phyloP scores from a whole-genome alignment of 177 flowering plant species.

The Vitis hybrid region DNA sequence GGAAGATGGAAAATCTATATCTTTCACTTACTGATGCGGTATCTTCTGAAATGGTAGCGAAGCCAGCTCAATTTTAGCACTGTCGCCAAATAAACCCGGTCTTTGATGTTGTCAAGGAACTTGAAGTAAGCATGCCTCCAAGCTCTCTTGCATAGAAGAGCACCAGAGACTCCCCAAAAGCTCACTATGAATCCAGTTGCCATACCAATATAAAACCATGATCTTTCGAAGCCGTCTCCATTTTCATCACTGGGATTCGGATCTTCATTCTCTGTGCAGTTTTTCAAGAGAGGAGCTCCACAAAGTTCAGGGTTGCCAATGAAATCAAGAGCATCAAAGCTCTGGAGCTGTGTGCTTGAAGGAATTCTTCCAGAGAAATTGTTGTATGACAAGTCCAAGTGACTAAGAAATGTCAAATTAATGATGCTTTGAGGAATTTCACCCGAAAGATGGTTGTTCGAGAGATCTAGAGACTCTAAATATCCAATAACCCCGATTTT shows the following conservation, averaged over 20 bases:
- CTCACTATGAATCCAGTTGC: constrained; percentile 9
- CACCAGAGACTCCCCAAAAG: not conserved
- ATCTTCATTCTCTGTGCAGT: too few species aligned
- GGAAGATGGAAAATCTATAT: too few species aligned
- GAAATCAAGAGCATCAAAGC: constrained; percentile 6
- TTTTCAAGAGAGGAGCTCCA: too few species aligned
- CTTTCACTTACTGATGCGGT: too few species aligned
- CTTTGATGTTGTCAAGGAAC: constrained; percentile 10
- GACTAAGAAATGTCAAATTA: constrained; percentile 2
- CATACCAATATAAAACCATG: not conserved
- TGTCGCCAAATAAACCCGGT: not conserved
- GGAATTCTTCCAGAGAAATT: constrained; percentile 27
- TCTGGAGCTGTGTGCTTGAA: constrained; percentile 19
- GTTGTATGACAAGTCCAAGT: constrained; percentile 28
- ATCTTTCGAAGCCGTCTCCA: not conserved
- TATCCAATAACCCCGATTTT: constrained; percentile 1
- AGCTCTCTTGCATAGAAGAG: constrained; percentile 1
- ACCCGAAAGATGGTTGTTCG: constrained; percentile 1
- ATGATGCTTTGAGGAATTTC: constrained; percentile 13
- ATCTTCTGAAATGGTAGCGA: too few species aligned
- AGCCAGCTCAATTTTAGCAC: too few species aligned
- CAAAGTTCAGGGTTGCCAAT: too few species aligned
- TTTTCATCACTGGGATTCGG: not conserved
- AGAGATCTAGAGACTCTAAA: constrained; percentile 11
- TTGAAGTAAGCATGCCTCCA: constrained; percentile 7